Evolutionary conservation across 257 asterid genomes (phyloP), one percentile per base, ranked within the genome.

Genomic region (Capsicum pubescens): DNA sequence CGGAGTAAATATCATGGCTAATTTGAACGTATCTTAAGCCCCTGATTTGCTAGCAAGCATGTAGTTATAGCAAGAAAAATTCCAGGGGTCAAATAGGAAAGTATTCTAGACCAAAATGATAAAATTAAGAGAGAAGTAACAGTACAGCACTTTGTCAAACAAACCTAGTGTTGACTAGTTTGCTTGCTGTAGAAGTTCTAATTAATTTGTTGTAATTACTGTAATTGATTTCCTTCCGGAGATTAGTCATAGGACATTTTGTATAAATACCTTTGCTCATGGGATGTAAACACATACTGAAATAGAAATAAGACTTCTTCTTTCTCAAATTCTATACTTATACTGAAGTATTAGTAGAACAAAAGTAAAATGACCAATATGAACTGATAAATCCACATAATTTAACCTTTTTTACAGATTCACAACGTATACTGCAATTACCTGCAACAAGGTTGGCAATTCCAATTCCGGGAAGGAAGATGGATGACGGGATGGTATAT

Each of bases 361-460:
- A 54, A 48, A 52, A 54, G 64, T 16, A 77, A 74, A 39, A 50
- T 50, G 58, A 50, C 42, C 21, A 21, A 54, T 21, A 77, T 55
- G 50, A 77, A 50, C 63, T 50, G 81, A 76, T 26, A 26, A 50
- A 54, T 55, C 81, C 59, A 48, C 26, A 74, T 48, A 26, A 77
- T 52, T 77, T 4, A 26, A 77, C 48, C 60, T 8, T 77, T 54
- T 69, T 26, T 54, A 54, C 48, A 26, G 64, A 26, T 52, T 77
- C 3, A 77, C 64, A 76, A 54, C 54, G 50, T 15, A 77, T 54
- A 54, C 14, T 77, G 9, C 39, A 59, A 35, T 67, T 87, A 96
- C 99, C 98, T 96, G 99, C 83, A 94, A 87, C 78, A 96, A 97
- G 55, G 98, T 96, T 87, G 99, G 98, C 84, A 96, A 81, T 85